Evolutionary conservation across 257 asterid species (phyloP).

Genomic region (Prunella vulgaris): DNA sequence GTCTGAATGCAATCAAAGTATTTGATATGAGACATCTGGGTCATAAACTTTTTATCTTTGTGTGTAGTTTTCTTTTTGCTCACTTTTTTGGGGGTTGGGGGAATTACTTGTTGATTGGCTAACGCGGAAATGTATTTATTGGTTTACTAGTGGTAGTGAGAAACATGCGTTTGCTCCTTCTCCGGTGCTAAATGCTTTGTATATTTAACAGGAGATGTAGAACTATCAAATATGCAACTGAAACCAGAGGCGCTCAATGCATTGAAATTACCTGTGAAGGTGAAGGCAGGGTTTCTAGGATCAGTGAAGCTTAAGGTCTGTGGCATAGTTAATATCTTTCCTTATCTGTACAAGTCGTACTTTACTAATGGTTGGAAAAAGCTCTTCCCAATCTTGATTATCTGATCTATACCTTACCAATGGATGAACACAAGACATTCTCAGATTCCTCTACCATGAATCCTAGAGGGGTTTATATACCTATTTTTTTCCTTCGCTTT

Average conservation of each 20-base stretch:
- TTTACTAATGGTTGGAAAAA: constrained; percentile 15
- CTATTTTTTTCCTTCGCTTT: constrained; percentile 6
- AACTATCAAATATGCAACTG: constrained; percentile 90
- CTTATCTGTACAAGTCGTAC: neutral
- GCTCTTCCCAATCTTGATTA: constrained; percentile 5
- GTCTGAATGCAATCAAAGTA: no score
- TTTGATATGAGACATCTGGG: no score
- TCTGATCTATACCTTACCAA: neutral
- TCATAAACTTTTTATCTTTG: no score
- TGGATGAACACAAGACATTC: neutral
- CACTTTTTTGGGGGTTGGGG: no score
- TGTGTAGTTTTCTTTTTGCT: no score
- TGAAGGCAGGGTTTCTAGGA: constrained; percentile 98
- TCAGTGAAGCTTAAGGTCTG: constrained; percentile 96
- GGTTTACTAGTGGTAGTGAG: neutral
- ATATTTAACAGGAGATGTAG: constrained; percentile 73
- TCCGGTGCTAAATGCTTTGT: constrained; percentile 14
- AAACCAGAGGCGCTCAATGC: constrained; percentile 99
- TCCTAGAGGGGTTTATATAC: neutral
- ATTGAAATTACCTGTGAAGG: constrained; percentile 90
- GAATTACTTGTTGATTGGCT: neutral
- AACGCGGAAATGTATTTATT: neutral
- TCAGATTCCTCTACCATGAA: neutral
- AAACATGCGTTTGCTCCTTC: neutral
- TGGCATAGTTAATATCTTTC: constrained; percentile 19